These are phyloP conservation scores for Dioszegia aurantiaca DNA, from an alignment of 768 basidiomycete species.

Conservation along the genomic window DNA sequence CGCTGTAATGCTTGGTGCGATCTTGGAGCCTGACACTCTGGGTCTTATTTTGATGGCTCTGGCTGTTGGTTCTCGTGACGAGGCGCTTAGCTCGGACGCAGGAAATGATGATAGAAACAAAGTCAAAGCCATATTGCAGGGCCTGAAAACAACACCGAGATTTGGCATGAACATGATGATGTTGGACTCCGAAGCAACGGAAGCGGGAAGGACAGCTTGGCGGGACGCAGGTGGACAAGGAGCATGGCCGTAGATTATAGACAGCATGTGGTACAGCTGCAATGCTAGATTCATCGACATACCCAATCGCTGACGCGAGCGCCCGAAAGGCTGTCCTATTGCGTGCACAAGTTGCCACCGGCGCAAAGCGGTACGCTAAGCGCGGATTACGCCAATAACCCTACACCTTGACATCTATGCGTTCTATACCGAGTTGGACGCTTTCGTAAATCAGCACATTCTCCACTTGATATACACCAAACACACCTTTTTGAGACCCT, in stretches of 20 bases:
- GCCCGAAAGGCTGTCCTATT: no score
- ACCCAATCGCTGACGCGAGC: background rate
- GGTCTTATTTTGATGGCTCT: constrained; percentile 27
- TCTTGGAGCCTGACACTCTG: constrained; percentile 40
- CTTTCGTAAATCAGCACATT: background rate
- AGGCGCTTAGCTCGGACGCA: background rate
- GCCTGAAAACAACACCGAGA: constrained; percentile 24
- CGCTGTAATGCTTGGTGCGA: constrained; percentile 18
- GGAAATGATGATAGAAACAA: background rate
- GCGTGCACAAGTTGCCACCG: no score
- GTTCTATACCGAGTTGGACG: constrained; percentile 6
- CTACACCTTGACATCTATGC: no score
- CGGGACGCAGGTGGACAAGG: constrained; percentile 18
- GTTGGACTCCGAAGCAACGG: constrained; percentile 21
- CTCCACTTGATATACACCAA: background rate
- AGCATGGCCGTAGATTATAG: constrained; percentile 16
- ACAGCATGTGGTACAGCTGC: background rate
- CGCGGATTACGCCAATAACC: no score
- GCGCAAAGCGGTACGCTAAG: no score
- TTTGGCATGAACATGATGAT: constrained; percentile 37
- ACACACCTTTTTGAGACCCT: constrained; percentile 10
- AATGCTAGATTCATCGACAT: background rate
- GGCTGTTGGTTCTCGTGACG: constrained; percentile 7
- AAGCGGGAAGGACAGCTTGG: constrained; percentile 29
- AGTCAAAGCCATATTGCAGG: constrained; percentile 22